Percentiles rank a stretch among this genome's conserved stretches.
Evolutionary conservation across 495 filamentous ascomycete genomes (phyloP).

Genomic region (Trichoderma gamsii): DNA sequence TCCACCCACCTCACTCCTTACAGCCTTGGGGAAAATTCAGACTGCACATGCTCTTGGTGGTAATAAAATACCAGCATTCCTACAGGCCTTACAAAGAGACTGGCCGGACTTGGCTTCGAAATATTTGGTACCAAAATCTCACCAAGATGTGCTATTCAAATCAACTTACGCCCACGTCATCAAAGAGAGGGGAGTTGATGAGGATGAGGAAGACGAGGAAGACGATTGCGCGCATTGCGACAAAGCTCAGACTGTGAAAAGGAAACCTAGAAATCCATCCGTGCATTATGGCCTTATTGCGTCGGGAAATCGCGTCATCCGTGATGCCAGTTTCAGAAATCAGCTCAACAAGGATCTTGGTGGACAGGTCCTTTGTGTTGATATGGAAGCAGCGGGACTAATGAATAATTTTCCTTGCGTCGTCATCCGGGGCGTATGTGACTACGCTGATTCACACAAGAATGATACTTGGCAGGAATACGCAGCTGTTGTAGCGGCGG

Average conservation of each 20-base stretch:
- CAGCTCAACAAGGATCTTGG: constrained; percentile 18
- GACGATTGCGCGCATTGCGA: background rate
- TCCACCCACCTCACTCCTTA: background rate
- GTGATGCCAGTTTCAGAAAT: constrained; percentile 26
- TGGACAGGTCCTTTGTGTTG: constrained; percentile 30
- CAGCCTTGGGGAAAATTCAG: background rate
- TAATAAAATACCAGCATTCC: background rate
- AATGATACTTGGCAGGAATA: background rate
- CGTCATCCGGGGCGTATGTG: constrained; percentile 32
- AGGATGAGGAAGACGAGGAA: background rate
- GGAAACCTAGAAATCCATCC: background rate
- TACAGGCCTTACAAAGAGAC: background rate
- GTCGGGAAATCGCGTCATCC: constrained; percentile 37
- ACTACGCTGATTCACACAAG: constrained; percentile 13
- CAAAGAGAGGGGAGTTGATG: background rate
- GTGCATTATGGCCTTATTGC: constrained; percentile 23
- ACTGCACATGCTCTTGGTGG: background rate
- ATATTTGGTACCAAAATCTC: background rate
- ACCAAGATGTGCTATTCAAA: background rate
- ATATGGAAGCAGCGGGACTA: constrained; percentile 46
- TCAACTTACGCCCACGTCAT: background rate
- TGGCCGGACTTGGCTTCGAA: background rate
- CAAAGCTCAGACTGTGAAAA: background rate
- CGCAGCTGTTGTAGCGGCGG: background rate
- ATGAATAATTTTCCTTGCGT: constrained; percentile 33